Conservation (phyloP, 306 rosid genomes). For the Hippophae gyantsensis region DNA sequence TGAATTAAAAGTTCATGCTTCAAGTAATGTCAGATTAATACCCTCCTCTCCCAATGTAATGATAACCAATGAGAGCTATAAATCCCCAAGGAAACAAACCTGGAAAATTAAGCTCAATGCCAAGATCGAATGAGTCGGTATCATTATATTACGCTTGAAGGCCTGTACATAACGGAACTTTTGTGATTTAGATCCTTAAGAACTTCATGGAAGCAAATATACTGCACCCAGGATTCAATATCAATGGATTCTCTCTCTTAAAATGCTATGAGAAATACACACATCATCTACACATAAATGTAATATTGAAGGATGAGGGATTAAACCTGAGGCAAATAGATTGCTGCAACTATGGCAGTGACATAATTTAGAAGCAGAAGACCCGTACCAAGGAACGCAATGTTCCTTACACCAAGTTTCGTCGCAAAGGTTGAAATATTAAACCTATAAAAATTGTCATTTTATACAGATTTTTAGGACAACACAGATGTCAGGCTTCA, state of each 20-base stretch:
- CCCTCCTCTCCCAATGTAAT: background rate
- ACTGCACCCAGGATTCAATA: background rate
- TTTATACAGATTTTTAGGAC: background rate
- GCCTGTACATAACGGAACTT: conserved; percentile 45
- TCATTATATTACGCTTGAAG: conserved; percentile 66
- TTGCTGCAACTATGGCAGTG: conserved; percentile 58
- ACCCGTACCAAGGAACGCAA: conserved; percentile 87
- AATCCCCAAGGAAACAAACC: conserved; percentile 34
- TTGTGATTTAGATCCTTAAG: no score
- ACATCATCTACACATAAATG: background rate
- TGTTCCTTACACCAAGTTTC: conserved; percentile 82
- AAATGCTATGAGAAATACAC: background rate
- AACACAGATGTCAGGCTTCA: background rate
- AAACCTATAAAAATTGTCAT: conserved; percentile 36
- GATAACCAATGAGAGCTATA: background rate
- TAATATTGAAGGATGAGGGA: background rate
- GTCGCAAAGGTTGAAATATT: conserved; percentile 92
- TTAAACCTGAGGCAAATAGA: conserved; percentile 73
- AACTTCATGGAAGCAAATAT: background rate
- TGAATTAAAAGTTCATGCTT: background rate
- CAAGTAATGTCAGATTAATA: background rate
- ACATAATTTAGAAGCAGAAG: conserved; percentile 73
- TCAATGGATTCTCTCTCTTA: background rate
- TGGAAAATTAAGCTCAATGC: conserved; percentile 63
- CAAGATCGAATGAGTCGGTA: conserved; percentile 63